phyloP scores from a whole-genome alignment of 2,329 filamentous ascomycete genomes.

The Monosporascus ibericus region DNA sequence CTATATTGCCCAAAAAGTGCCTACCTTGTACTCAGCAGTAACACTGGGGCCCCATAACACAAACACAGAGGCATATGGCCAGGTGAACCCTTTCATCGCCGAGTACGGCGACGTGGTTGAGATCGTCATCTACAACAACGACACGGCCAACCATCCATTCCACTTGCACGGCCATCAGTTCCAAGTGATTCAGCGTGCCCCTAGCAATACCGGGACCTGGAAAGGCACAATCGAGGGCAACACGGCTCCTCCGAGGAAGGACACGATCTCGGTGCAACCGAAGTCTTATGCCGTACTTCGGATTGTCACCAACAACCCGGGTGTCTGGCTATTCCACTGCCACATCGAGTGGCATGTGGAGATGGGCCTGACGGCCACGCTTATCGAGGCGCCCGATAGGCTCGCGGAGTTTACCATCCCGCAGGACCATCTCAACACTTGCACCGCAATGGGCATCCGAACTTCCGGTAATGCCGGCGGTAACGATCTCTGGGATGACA shows the following conservation, averaged over 20 bases:
- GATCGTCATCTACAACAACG: constrained; percentile 45
- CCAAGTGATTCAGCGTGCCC: constrained; percentile 40
- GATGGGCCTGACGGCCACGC: constrained; percentile 49
- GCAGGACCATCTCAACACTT: constrained; percentile 46
- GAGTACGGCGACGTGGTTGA: constrained; percentile 34
- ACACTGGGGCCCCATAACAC: constrained; percentile 43
- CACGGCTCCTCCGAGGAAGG: constrained; percentile 26
- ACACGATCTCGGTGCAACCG: constrained; percentile 32
- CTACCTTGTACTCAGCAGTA: constrained; percentile 65
- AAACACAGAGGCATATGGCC: constrained; percentile 36
- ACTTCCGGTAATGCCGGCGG: constrained; percentile 61
- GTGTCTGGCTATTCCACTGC: constrained; percentile 52
- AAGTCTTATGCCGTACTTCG: constrained; percentile 44
- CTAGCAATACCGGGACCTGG: constrained; percentile 31
- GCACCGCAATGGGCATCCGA: constrained; percentile 39
- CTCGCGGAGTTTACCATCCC: constrained; percentile 53
- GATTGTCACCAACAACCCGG: constrained; percentile 46
- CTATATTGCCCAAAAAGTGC: constrained; percentile 63
- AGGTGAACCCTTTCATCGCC: constrained; percentile 35
- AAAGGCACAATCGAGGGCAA: constrained; percentile 17
- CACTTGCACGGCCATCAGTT: constrained; percentile 52
- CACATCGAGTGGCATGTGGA: constrained; percentile 58
- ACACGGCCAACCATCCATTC: constrained; percentile 43
- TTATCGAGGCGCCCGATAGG: constrained; percentile 52
- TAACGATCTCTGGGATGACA: constrained; percentile 19